phyloP scores from a whole-genome alignment of 2,329 filamentous ascomycete genomes.

The Aulographum hederae region DNA sequence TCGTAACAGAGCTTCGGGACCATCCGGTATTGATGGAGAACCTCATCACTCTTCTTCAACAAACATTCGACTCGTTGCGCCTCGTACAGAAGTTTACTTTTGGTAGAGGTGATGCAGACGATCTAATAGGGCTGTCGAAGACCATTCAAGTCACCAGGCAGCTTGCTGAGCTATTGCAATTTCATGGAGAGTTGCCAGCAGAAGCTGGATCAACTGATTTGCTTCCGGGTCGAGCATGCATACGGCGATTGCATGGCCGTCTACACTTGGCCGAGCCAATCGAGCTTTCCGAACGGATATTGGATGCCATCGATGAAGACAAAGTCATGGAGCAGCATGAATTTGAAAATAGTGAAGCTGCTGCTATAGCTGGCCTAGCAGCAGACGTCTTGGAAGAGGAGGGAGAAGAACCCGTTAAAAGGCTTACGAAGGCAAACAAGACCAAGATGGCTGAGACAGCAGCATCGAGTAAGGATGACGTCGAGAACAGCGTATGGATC shows the following conservation, averaged over 20 bases:
- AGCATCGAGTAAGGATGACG: conserved; percentile 7
- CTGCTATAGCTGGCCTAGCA: conserved; percentile 53
- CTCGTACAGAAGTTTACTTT: conserved; percentile 89
- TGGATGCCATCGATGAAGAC: conserved; percentile 76
- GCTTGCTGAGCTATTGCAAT: conserved; percentile 33
- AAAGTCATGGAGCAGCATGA: conserved; percentile 67
- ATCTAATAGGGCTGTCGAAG: conserved; percentile 64
- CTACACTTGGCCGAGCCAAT: conserved; percentile 49
- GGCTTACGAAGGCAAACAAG: conserved; percentile 17
- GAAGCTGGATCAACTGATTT: conserved; percentile 8
- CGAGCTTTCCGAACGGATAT: conserved; percentile 52
- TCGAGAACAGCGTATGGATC: conserved; percentile 30
- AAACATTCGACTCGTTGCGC: conserved; percentile 71
- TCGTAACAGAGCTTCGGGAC: conserved; percentile 58
- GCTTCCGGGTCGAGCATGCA: conserved; percentile 8
- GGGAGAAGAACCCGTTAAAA: conserved; percentile 35
- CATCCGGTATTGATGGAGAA: conserved; percentile 51
- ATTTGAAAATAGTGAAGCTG: conserved; percentile 52
- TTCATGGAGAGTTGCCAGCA: conserved; percentile 5
- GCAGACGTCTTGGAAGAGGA: conserved; percentile 52
- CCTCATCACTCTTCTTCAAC: conserved; percentile 47
- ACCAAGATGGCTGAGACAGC: conserved; percentile 13
- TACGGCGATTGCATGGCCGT: conserved; percentile 30
- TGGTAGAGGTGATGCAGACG: conserved; percentile 79
- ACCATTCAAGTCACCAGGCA: conserved; percentile 61